phyloP scores from a whole-genome alignment of 2,329 filamentous ascomycete genomes.

The Fusarium foetens region DNA sequence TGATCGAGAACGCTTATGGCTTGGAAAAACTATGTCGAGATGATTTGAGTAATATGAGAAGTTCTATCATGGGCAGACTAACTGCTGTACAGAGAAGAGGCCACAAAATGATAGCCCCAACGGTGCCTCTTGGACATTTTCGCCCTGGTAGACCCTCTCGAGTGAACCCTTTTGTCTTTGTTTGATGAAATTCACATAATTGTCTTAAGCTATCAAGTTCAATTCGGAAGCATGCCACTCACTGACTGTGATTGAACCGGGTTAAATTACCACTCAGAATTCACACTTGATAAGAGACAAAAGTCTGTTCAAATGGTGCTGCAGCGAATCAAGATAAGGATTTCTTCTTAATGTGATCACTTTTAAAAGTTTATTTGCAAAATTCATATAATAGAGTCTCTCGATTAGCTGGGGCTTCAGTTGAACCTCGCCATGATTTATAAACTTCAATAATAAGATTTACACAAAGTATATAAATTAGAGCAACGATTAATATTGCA shows the following conservation, averaged over 20 bases:
- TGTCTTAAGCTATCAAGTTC: too few species aligned
- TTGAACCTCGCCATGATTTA: background rate
- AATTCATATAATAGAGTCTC: too few species aligned
- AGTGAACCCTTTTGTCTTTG: background rate
- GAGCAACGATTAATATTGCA: background rate
- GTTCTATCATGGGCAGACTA: background rate
- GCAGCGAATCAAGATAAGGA: background rate
- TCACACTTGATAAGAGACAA: background rate
- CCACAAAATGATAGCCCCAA: background rate
- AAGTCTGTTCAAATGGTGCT: too few species aligned
- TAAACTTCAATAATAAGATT: too few species aligned
- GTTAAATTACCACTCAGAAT: background rate
- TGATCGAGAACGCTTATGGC: fast-evolving
- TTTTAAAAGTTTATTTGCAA: background rate
- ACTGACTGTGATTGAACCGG: background rate
- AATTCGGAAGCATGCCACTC: background rate
- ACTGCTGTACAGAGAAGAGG: background rate
- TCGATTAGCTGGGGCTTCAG: too few species aligned
- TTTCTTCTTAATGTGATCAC: background rate
- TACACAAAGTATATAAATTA: background rate
- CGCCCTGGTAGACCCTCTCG: too few species aligned
- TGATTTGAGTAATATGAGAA: too few species aligned
- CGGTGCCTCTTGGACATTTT: too few species aligned
- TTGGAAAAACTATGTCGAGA: background rate
- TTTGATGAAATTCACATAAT: too few species aligned